A percentile compares a stretch with the other conserved stretches of the same genome.
These are phyloP conservation scores for Arxiozyma bovina DNA, from an alignment of 1,139 yeast genomes.

Conservation along the genomic window DNA sequence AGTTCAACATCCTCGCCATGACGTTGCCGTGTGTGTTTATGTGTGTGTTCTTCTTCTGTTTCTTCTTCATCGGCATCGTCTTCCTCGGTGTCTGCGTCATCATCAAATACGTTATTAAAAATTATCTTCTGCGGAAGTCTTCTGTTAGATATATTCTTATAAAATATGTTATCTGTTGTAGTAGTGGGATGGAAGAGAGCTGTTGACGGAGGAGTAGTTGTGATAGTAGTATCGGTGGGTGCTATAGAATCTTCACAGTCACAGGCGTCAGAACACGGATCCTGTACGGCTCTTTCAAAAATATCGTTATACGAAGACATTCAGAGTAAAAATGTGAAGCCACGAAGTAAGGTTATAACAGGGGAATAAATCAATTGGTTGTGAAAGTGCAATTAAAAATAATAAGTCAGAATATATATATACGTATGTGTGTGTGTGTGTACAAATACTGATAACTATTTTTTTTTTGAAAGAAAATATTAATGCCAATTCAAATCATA, in stretches of 20 bases:
- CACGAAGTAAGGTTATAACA: too few species aligned
- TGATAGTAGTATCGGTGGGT: not conserved
- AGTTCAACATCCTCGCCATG: not conserved
- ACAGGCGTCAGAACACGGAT: conserved; percentile 20
- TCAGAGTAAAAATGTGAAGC: not conserved
- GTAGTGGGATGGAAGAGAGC: not conserved
- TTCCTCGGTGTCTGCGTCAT: not conserved
- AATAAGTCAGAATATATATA: too few species aligned
- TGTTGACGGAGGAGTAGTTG: not conserved
- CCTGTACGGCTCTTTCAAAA: conserved; percentile 26
- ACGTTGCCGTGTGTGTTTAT: too few species aligned
- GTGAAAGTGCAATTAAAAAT: not conserved
- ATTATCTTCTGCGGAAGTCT: not conserved
- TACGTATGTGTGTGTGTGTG: too few species aligned
- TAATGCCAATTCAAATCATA: too few species aligned
- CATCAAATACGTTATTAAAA: not conserved
- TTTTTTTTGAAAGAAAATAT: too few species aligned
- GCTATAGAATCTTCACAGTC: conserved; percentile 13
- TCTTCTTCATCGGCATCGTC: not conserved
- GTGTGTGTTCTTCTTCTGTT: not conserved
- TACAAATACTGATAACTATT: too few species aligned
- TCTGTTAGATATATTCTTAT: too few species aligned
- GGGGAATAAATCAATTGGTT: too few species aligned
- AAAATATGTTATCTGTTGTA: not conserved
- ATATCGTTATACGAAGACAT: conserved; percentile 8